Base-by-base conservation (phyloP, 192 early-diverging fungal genomes). In the Linderina pennispora region DNA sequence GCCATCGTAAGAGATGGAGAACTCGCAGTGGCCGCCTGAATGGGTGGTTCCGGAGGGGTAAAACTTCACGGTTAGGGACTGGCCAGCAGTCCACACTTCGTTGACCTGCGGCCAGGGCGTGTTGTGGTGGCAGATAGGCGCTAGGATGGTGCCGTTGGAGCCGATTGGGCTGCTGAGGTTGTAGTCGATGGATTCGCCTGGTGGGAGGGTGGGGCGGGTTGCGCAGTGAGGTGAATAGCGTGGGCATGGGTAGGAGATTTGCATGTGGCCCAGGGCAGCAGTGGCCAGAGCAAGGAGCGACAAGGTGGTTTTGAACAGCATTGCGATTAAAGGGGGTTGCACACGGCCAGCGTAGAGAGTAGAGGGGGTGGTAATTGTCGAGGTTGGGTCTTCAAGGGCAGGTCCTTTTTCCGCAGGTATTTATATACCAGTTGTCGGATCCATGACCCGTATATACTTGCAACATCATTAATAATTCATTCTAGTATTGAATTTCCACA, bases 1-100 rank as follows among this genome's bases (percentile, higher is more conserved):
- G 10, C 43, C 58, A 28, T 79, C 77, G 36, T 55, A 65, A 10
- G 69, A 74, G 15, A 79, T 24, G 0, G 77, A 53, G 36, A 79
- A 76, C 44, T 76, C 65, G 40, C 69, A 70, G 53, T 79, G 77
- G 21, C 77, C 77, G 11, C 73, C 73, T 11, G 38, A 51, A 45
- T 75, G 75, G 1, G 41, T 45, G 16, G 63, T 55, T 14, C 55
- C 68, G 13, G 62, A 55, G 17, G 40, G 17, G 6, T 45, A 44
- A 50, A 69, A 72, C 0, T 28, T 33, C 1, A 71, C 63, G 11
- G 58, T 36, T 20, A 78, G 49, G 8, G 57, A 32, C 6, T 53
- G 32, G 17, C 75, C 75, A 31, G 75, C 61, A 45, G 55, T 50
- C 61, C 56, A 69, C 1, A 42, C 55, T 9, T 50, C 26, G 4